Percentiles rank a stretch among this genome's conserved stretches.
Conservation (phyloP, 2,329 filamentous ascomycete species). For the Colletotrichum sidae region DNA sequence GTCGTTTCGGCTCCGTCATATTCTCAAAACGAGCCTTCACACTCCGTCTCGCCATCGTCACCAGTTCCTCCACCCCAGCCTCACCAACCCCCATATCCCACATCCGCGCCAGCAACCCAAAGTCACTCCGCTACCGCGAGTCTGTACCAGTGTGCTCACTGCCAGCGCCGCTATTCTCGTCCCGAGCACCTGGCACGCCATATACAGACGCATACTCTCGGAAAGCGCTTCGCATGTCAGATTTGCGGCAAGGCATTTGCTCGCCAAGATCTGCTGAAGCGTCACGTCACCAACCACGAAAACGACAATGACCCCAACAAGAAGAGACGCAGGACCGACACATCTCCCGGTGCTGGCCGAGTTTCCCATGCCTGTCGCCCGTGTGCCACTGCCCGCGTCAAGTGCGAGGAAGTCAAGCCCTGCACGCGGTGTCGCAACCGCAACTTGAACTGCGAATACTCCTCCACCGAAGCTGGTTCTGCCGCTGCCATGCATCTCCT, state of each 20-base stretch:
- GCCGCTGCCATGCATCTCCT: conserved; percentile 57
- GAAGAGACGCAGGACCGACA: conserved; percentile 58
- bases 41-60: conserved; percentile 27
- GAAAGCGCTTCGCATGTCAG: conserved; percentile 61
- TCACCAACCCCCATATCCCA: conserved; percentile 13
- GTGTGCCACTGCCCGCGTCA: conserved; percentile 64
- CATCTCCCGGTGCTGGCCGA: conserved; percentile 58
- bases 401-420: conserved; percentile 67
- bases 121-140: conserved; percentile 43
- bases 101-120: conserved; percentile 27
- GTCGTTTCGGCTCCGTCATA: conserved; percentile 23
- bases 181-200: conserved; percentile 66
- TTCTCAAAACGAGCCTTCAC: conserved; percentile 11
- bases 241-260: conserved; percentile 66
- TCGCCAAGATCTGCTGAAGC: conserved; percentile 64
- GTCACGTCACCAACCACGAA: conserved; percentile 63
- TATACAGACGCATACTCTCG: conserved; percentile 62
- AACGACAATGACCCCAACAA: conserved; percentile 58
- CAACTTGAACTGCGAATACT: conserved; percentile 58
- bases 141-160: conserved; percentile 63
- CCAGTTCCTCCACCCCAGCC: conserved; percentile 10
- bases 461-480: conserved; percentile 51
- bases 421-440: conserved; percentile 63
- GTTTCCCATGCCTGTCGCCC: conserved; percentile 65
- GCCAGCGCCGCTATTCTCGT: conserved; percentile 62